Base-by-base conservation (phyloP, 1,139 yeast genomes). In the Hemisphaericaspora xylofermentans region DNA sequence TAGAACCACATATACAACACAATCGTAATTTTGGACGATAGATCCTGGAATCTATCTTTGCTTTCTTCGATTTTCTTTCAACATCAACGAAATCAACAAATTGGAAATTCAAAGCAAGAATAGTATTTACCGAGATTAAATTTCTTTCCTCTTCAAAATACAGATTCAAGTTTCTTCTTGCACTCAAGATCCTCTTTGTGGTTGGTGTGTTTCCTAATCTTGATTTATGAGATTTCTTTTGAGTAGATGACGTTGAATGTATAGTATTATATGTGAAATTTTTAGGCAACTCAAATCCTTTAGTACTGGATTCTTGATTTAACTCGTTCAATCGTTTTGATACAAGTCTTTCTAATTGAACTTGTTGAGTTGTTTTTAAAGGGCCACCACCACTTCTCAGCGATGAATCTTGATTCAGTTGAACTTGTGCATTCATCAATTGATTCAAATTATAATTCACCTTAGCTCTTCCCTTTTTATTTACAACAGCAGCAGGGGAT, bases 81-180 rank as follows among this genome's bases (percentile, higher is more conserved):
- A 30, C 54, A 33, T 53, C 57, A 37, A 43, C 52, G 46, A 48
- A 70, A 41, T 71, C 76, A 30, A 71, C 62, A 48, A 71, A 72
- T 44, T 68, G 74, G 51, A 59, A 71, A 49, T 68, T 70, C 33
- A 66, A 60, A 31, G 63, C 61, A 39, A 72, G 60, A 21, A 72
- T 71, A 31, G 74, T 58, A 48, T 72, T 72, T 31, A 71, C 60
- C 12, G 74, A 62, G 17, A 72, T 67, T 49, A 71, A 59, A 50
- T 72, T 71, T 33, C 75, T 56, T 44, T 72, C 78, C 49, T 72
- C 77, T 53, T 72, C 78, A 45, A 71, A 71, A 48, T 71, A 71
- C 64, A 64, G 69, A 43, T 68, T 70, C 52, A 72, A 61, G 51
- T 71, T 72, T 40, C 78, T 60, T 37, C 73, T 58, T 1, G 77